A percentile compares a stretch with the other conserved stretches of the same genome.
Conservation (phyloP, 1,284 basidiomycete genomes). For the Cutaneotrichosporon sp. region DNA sequence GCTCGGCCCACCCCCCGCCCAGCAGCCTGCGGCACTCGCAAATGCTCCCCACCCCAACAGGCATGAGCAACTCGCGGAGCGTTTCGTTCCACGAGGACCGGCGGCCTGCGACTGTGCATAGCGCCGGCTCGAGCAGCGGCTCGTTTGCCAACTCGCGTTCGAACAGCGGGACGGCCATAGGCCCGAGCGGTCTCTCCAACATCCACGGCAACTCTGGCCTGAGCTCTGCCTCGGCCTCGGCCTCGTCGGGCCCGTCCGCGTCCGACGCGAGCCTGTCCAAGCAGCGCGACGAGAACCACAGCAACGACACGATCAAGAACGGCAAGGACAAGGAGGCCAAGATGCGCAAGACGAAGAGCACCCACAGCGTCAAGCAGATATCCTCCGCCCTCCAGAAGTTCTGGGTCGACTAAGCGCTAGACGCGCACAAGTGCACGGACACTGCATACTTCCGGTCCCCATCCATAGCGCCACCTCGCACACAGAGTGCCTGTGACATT, state of each 20-base stretch:
- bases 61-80: slow-evolving; percentile 17
- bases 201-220: slow-evolving; percentile 11
- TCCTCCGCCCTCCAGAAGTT: slow-evolving; percentile 44
- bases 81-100: slow-evolving; percentile 26
- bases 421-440: neutral
- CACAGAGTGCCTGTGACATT: slow-evolving; percentile 5
- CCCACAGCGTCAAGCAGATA: slow-evolving; percentile 42
- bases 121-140: slow-evolving; percentile 23
- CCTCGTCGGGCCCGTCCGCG: slow-evolving; percentile 5
- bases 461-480: neutral
- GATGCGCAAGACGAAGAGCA: slow-evolving; percentile 35
- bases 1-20: slow-evolving; percentile 12
- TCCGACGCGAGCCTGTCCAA: slow-evolving; percentile 8
- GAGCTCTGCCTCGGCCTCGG: slow-evolving; percentile 23
- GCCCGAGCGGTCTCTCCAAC: slow-evolving; percentile 11
- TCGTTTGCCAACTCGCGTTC: slow-evolving; percentile 18
- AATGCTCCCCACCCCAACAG: slow-evolving; percentile 20
- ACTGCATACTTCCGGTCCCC: neutral
- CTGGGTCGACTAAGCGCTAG: slow-evolving; percentile 42
- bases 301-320: neutral
- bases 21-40: slow-evolving; percentile 27
- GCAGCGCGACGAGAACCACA: neutral
- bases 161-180: slow-evolving; percentile 23
- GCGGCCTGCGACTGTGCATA: slow-evolving; percentile 16
- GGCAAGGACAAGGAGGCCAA: slow-evolving; percentile 15